A percentile compares a stretch with the other conserved stretches of the same genome.
Conservation (phyloP, 495 filamentous ascomycete genomes). For the Talaromyces proteolyticus region DNA sequence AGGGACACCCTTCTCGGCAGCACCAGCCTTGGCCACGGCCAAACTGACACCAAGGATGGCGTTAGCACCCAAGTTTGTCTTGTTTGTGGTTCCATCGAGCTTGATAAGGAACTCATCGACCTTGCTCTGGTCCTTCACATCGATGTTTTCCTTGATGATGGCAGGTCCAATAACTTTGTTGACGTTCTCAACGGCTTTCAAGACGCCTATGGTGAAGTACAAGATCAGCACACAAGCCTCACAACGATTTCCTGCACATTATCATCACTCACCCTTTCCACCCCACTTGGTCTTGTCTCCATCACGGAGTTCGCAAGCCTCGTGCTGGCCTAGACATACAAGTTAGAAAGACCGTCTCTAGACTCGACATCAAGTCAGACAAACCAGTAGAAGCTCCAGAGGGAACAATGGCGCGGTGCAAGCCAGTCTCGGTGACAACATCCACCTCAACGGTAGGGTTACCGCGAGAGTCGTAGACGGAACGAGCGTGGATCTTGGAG, state of each 20-base stretch:
- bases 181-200: constrained; percentile 93
- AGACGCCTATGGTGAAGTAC: constrained; percentile 52
- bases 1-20: constrained; percentile 96
- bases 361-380: constrained; percentile 22
- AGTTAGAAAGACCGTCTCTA: neutral
- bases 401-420: constrained; percentile 98
- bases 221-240: constrained; percentile 10
- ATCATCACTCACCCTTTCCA: constrained; percentile 76
- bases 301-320: constrained; percentile 97
- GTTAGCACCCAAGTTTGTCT: constrained; percentile 97
- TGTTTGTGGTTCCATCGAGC: constrained; percentile 95
- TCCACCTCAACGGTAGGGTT: constrained; percentile 97
- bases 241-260: constrained; percentile 15
- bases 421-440: constrained; percentile 90
- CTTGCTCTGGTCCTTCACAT: constrained; percentile 94
- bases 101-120: constrained; percentile 93
- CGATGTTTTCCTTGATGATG: constrained; percentile 85
- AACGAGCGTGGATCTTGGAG: constrained; percentile 96
- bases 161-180: constrained; percentile 89
- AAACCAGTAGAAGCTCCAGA: constrained; percentile 94
- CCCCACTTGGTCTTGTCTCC: constrained; percentile 96
- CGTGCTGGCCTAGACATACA: constrained; percentile 73
- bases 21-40: constrained; percentile 95
- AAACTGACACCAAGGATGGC: constrained; percentile 96
- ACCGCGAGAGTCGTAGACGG: constrained; percentile 98